A percentile compares a stretch with the other conserved stretches of the same genome.
phyloP scores from a whole-genome alignment of 805 yeast species.

The Candida quercuum region DNA sequence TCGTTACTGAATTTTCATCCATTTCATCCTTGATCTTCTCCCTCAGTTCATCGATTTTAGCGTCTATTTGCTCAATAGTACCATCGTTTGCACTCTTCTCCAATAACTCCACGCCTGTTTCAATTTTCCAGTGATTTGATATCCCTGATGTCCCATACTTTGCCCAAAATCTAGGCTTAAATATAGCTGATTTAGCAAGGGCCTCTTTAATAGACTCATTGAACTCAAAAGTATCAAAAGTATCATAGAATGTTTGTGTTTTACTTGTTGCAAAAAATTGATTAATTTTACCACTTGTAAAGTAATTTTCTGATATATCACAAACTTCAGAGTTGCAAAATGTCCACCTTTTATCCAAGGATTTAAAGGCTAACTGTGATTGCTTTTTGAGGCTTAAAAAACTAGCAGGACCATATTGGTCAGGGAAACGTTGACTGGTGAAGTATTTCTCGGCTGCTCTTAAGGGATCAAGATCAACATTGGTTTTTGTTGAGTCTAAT shows the following conservation, averaged over 20 bases:
- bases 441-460: neutral
- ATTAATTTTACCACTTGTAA: too few species aligned
- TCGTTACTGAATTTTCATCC: constrained; percentile 3
- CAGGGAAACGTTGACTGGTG: too few species aligned
- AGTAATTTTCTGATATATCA: constrained; percentile 7
- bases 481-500: too few species aligned
- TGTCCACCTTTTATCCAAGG: constrained; percentile 5
- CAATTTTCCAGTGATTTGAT: constrained; percentile 33
- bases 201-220: constrained; percentile 3
- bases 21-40: constrained; percentile 4
- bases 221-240: neutral
- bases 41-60: neutral
- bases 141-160: constrained; percentile 18
- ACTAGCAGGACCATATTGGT: too few species aligned
- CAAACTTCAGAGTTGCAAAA: neutral
- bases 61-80: neutral
- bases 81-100: constrained; percentile 7
- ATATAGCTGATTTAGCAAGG: constrained; percentile 3
- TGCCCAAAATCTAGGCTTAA: constrained; percentile 18
- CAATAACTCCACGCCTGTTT: constrained; percentile 34
- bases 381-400: too few species aligned
- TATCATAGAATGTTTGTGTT: neutral
- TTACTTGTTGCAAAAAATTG: constrained; percentile 3
- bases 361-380: neutral
- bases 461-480: neutral